Evolutionary conservation across 2,329 filamentous ascomycete species (phyloP).

Genomic region (Cordyceps fumosorosea): DNA sequence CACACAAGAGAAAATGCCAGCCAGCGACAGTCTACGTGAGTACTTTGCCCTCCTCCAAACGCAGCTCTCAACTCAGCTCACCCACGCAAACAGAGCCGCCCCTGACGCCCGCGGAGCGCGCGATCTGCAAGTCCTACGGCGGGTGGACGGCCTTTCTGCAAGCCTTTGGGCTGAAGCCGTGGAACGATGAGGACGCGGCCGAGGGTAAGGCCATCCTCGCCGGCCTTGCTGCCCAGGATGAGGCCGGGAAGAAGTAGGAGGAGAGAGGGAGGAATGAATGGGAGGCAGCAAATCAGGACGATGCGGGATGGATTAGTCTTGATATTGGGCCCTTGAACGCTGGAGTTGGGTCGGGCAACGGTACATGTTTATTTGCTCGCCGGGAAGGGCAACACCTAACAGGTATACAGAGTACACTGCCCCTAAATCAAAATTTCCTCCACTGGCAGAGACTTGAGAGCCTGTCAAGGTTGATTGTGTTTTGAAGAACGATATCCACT

Average conservation of each 20-base stretch:
- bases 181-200: conserved; percentile 4
- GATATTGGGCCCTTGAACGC: background rate
- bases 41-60: background rate
- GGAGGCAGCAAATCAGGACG: background rate
- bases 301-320: background rate
- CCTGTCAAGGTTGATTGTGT: too few species aligned
- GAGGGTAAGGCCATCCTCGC: conserved; percentile 11
- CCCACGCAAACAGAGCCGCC: conserved; percentile 7
- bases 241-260: background rate
- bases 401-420: too few species aligned
- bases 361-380: too few species aligned
- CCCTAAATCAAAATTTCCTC: too few species aligned
- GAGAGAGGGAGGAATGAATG: background rate
- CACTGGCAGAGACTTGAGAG: too few species aligned
- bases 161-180: conserved; percentile 9
- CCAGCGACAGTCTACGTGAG: background rate
- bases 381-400: too few species aligned
- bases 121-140: conserved; percentile 13
- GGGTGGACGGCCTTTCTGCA: conserved; percentile 13
- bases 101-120: conserved; percentile 10
- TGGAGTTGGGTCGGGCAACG: too few species aligned
- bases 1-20: background rate
- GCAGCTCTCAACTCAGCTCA: background rate
- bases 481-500: too few species aligned
- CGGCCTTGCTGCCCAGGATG: background rate